phyloP scores from a whole-genome alignment of 169 alveolate genomes.

The Pseudocohnilembus persalinus region DNA sequence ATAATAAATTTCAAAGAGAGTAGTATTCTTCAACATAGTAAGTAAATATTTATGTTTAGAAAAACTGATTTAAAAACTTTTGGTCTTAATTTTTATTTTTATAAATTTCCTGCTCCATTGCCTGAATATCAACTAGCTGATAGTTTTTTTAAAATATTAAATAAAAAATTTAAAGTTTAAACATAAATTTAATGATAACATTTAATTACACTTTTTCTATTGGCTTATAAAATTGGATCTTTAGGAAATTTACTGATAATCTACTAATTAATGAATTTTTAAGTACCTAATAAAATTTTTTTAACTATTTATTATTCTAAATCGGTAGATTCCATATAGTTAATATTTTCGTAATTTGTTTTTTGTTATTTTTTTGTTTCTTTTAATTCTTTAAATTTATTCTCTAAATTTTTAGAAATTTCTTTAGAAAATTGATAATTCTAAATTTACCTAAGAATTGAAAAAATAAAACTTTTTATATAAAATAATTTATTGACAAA shows the following conservation, averaged over 20 bases:
- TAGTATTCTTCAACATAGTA: not conserved
- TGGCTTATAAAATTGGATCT: not conserved
- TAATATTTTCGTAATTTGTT: too few species aligned
- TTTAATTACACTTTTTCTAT: not conserved
- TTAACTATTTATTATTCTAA: not conserved
- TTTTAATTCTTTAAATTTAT: not conserved
- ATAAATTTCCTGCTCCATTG: not conserved
- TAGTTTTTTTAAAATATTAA: too few species aligned
- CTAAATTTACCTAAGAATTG: not conserved
- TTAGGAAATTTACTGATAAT: not conserved
- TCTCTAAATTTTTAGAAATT: not conserved
- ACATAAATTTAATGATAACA: too few species aligned
- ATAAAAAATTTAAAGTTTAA: too few species aligned
- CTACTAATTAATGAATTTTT: not conserved
- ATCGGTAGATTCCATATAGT: not conserved
- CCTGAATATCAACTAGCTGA: not conserved
- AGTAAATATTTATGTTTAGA: not conserved
- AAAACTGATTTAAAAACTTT: not conserved
- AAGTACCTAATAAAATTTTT: not conserved
- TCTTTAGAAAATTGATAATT: too few species aligned
- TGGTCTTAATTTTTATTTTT: not conserved
- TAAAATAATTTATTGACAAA: too few species aligned
- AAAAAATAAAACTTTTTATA: too few species aligned
- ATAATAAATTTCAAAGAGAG: not conserved
- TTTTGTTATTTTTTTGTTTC: too few species aligned